These are phyloP conservation scores for Penicillium psychrosexuale DNA, from an alignment of 2,329 filamentous ascomycete genomes.

Conservation along the genomic window DNA sequence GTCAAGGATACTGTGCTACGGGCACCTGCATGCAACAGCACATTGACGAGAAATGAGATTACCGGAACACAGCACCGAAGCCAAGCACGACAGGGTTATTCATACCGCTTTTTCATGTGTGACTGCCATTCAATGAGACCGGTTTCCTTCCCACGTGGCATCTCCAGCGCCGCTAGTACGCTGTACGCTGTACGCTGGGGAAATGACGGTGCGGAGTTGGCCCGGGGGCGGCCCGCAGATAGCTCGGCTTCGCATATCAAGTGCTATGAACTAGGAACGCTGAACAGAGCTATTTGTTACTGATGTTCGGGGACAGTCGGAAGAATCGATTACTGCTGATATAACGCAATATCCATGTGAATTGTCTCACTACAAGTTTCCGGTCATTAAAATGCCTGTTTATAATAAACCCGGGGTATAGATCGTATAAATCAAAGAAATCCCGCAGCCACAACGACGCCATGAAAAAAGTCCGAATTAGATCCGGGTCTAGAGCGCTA, in stretches of 20 bases:
- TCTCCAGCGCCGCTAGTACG: background rate
- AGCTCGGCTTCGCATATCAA: background rate
- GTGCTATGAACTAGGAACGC: constrained; percentile 4
- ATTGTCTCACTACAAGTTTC: background rate
- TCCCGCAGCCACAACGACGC: background rate
- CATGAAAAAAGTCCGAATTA: background rate
- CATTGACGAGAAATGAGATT: background rate
- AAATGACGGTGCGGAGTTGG: background rate
- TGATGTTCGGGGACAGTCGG: background rate
- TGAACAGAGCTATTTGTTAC: background rate
- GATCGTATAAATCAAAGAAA: background rate
- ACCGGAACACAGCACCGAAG: background rate
- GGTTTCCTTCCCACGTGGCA: constrained; percentile 18
- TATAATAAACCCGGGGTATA: background rate
- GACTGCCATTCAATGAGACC: constrained; percentile 12
- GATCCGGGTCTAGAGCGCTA: background rate
- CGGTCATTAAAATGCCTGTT: background rate
- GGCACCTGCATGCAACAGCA: constrained; percentile 7
- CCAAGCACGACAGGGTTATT: constrained; percentile 6
- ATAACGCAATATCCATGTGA: constrained; percentile 1
- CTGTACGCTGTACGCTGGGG: background rate
- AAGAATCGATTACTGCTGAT: background rate
- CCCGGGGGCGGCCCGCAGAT: constrained; percentile 4
- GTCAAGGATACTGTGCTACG: background rate
- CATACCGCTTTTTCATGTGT: constrained; percentile 17